phyloP scores from a whole-genome alignment of 768 basidiomycete species.

The Brasilioporus rufonigricans region DNA sequence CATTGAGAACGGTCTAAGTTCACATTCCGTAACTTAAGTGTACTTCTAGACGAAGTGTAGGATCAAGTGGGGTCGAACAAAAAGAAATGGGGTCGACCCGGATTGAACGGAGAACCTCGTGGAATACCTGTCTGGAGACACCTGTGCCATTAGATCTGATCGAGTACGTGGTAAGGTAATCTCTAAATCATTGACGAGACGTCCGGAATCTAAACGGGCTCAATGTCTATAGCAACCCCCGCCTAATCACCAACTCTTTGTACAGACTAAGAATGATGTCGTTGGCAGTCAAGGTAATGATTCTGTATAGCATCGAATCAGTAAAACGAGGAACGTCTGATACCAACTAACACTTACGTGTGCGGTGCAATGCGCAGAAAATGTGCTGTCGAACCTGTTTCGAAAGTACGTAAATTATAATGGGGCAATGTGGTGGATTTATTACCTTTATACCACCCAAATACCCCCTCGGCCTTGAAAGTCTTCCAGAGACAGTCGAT shows the following conservation, averaged over 20 bases:
- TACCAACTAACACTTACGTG: constrained; percentile 60
- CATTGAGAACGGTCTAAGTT: too few species aligned
- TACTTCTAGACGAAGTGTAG: too few species aligned
- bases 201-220: background rate
- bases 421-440: background rate
- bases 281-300: constrained; percentile 89
- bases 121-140: constrained; percentile 33
- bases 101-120: constrained; percentile 47
- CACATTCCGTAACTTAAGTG: too few species aligned
- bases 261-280: constrained; percentile 73
- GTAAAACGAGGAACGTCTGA: background rate
- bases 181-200: background rate
- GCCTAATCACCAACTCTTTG: constrained; percentile 38
- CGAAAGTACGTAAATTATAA: background rate
- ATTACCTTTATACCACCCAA: constrained; percentile 94
- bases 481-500: constrained; percentile 98
- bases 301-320: constrained; percentile 41
- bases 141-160: constrained; percentile 23
- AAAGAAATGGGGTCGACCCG: constrained; percentile 36
- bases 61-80: background rate
- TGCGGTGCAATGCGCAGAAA: constrained; percentile 91
- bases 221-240: constrained; percentile 10
- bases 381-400: constrained; percentile 85
- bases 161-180: too few species aligned
- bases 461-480: constrained; percentile 80